Conservation (phyloP, 1,284 basidiomycete genomes). For the Rhodotorula sp. region DNA sequence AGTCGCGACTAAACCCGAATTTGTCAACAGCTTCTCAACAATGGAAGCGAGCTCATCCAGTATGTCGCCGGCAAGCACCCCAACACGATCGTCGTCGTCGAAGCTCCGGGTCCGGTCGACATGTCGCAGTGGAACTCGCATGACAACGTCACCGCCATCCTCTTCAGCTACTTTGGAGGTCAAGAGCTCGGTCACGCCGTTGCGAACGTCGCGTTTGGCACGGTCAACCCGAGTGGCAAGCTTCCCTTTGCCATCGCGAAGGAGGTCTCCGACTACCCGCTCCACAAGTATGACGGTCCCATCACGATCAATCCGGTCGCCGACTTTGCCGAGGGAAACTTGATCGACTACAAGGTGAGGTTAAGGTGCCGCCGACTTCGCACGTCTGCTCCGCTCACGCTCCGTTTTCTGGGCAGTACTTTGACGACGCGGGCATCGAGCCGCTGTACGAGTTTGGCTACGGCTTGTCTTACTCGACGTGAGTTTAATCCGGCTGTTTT, state of each 20-base stretch:
- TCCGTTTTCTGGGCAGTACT: neutral
- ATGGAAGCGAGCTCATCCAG: conserved; percentile 45
- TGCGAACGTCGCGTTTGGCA: conserved; percentile 46
- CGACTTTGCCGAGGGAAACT: conserved; percentile 55
- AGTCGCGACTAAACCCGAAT: no score
- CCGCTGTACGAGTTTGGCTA: conserved; percentile 55
- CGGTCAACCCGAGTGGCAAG: conserved; percentile 56
- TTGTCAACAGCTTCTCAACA: conserved; percentile 13
- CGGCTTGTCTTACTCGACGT: conserved; percentile 52
- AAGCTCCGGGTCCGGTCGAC: conserved; percentile 36
- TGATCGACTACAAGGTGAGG: conserved; percentile 54
- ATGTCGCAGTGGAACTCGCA: conserved; percentile 37
- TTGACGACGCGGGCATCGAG: conserved; percentile 46
- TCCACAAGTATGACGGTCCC: conserved; percentile 28
- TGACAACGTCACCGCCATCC: conserved; percentile 46
- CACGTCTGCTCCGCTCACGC: neutral
- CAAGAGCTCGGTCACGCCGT: conserved; percentile 47
- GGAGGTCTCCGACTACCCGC: conserved; percentile 60
- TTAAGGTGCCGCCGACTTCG: rapidly evolving
- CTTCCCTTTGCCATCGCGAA: conserved; percentile 61
- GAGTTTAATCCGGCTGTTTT: neutral
- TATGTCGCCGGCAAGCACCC: conserved; percentile 51
- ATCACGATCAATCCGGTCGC: neutral
- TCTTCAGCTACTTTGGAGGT: conserved; percentile 44
- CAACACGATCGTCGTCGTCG: conserved; percentile 79